A percentile compares a stretch with the other conserved stretches of the same genome.
Conservation (phyloP, 1,284 basidiomycete genomes). For the Moesziomyces parantarcticus region DNA sequence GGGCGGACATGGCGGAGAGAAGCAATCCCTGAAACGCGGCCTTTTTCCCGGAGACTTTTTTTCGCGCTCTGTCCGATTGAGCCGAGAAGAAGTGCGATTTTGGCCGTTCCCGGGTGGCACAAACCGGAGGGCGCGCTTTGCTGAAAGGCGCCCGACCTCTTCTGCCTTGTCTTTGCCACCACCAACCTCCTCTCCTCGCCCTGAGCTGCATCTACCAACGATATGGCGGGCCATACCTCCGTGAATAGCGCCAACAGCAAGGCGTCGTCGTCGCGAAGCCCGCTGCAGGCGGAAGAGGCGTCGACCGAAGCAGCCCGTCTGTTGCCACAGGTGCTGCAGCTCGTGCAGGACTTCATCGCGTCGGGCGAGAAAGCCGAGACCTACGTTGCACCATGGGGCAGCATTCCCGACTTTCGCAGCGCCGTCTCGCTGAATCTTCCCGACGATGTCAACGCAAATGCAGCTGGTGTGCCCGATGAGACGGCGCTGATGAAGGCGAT, state of each 20-base stretch:
- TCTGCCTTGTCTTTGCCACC: not conserved
- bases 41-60: conserved; percentile 19
- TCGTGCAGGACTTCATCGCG: conserved; percentile 40
- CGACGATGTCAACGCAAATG: conserved; percentile 3
- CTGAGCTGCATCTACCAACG: not conserved
- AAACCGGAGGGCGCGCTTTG: too few relatives aligned
- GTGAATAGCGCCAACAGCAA: conserved; percentile 2
- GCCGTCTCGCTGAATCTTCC: conserved; percentile 38
- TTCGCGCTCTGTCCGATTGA: not conserved
- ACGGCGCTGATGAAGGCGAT: conserved; percentile 41
- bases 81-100: conserved; percentile 2
- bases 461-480: conserved; percentile 6
- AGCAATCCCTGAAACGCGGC: not conserved
- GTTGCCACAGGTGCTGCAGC: conserved; percentile 31
- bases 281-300: conserved; percentile 33
- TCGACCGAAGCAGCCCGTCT: conserved; percentile 47
- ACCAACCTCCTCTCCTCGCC: not conserved
- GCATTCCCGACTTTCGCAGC: conserved; percentile 36
- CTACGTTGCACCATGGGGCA: conserved; percentile 42
- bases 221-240: not conserved
- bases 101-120: not conserved
- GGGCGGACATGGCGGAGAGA: not conserved
- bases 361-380: conserved; percentile 34
- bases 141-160: not conserved
- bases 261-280: conserved; percentile 24